A percentile compares a stretch with the other conserved stretches of the same genome.
Evolutionary conservation across 2,329 filamentous ascomycete genomes (phyloP).

Genomic region (Fusarium irregulare): DNA sequence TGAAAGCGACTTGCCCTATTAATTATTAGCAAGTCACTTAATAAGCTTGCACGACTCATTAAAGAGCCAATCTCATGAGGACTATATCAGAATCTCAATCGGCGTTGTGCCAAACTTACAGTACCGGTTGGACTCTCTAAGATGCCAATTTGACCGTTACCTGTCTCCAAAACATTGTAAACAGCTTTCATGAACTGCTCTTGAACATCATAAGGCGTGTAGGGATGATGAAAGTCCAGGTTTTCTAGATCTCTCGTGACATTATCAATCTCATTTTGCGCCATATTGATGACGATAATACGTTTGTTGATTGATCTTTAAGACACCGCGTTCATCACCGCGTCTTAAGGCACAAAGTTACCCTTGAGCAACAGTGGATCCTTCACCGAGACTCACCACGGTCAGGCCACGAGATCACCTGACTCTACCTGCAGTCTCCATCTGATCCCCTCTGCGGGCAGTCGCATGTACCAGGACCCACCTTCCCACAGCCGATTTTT

Average conservation of each 20-base stretch:
- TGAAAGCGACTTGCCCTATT: constrained; percentile 86
- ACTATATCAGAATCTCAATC: not conserved
- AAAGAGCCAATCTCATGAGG: not conserved
- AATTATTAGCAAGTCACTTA: constrained; percentile 7
- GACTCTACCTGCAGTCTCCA: constrained; percentile 21
- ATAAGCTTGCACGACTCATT: not conserved
- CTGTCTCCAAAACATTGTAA: constrained; percentile 78
- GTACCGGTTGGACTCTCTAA: constrained; percentile 94
- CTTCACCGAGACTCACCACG: constrained; percentile 39
- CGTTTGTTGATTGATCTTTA: not conserved
- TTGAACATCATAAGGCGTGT: constrained; percentile 87
- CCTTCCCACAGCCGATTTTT: constrained; percentile 27
- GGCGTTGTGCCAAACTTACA: constrained; percentile 50
- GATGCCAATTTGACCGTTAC: constrained; percentile 82
- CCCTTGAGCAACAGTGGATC: constrained; percentile 35
- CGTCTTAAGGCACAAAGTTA: constrained; percentile 22
- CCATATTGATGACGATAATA: constrained; percentile 32
- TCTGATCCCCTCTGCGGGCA: not conserved
- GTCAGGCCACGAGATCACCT: constrained; percentile 47
- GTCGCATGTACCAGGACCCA: not conserved
- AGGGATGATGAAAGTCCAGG: constrained; percentile 85
- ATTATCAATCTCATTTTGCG: constrained; percentile 25
- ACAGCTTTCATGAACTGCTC: constrained; percentile 86
- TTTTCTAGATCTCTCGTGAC: constrained; percentile 44
- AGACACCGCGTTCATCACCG: constrained; percentile 14